Percentiles rank a stretch among this genome's conserved stretches.
Conservation (phyloP, 1,139 yeast genomes). For the Geotrichum macrosporum region DNA sequence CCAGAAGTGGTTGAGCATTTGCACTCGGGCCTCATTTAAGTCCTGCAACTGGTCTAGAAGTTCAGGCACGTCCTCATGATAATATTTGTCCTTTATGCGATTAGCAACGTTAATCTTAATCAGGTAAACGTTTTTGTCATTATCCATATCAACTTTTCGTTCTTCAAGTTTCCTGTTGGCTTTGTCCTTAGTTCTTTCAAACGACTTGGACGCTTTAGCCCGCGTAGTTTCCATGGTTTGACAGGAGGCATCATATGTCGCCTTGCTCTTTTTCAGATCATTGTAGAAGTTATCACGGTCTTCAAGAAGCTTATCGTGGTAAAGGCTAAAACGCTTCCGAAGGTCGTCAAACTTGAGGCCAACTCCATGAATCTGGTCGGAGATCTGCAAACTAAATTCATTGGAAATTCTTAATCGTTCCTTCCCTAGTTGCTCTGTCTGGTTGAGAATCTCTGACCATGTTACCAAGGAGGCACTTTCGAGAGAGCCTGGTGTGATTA, state of each 20-base stretch:
- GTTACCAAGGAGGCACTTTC: slow-evolving; percentile 91
- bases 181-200: slow-evolving; percentile 49
- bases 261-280: slow-evolving; percentile 68
- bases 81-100: slow-evolving; percentile 86
- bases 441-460: slow-evolving; percentile 85
- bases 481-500: slow-evolving; percentile 88
- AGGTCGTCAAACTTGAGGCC: slow-evolving; percentile 53
- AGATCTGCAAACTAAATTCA: slow-evolving; percentile 58
- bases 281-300: slow-evolving; percentile 60
- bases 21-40: slow-evolving; percentile 73
- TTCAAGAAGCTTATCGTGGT: slow-evolving; percentile 54
- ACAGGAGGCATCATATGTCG: slow-evolving; percentile 73
- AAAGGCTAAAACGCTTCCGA: slow-evolving; percentile 52
- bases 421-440: slow-evolving; percentile 74
- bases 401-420: slow-evolving; percentile 60
- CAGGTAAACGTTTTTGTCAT: slow-evolving; percentile 75
- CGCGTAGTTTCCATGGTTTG: slow-evolving; percentile 76
- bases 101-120: slow-evolving; percentile 80
- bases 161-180: slow-evolving; percentile 55
- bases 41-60: slow-evolving; percentile 81
- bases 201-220: slow-evolving; percentile 57
- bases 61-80: slow-evolving; percentile 91
- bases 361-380: slow-evolving; percentile 57
- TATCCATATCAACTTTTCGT: slow-evolving; percentile 76
- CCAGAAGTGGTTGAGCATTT: slow-evolving; percentile 65